Evolutionary conservation across 108 stramenopile genomes (phyloP).

Genomic region (Skeletonema costatum): DNA sequence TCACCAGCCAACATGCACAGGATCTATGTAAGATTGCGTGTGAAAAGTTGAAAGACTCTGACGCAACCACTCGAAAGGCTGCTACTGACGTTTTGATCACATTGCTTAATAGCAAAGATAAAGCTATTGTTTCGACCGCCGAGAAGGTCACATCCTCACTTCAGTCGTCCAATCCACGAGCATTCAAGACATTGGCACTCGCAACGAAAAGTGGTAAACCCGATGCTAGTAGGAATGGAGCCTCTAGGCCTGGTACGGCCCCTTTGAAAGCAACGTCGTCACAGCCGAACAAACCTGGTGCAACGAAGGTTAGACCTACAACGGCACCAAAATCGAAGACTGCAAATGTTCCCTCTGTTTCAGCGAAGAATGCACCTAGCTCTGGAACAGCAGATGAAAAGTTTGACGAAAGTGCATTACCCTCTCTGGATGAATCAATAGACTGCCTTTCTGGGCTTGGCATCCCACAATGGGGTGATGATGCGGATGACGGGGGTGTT

Average conservation of each 20-base stretch:
- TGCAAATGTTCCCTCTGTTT: neutral
- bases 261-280: neutral
- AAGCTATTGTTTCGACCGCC: conserved; percentile 25
- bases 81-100: conserved; percentile 55
- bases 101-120: conserved; percentile 53
- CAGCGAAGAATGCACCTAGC: neutral
- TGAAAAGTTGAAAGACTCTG: conserved; percentile 74
- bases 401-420: conserved; percentile 11
- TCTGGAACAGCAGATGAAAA: conserved; percentile 13
- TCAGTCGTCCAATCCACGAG: conserved; percentile 62
- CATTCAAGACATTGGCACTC: conserved; percentile 63
- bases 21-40: conserved; percentile 46
- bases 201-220: conserved; percentile 2
- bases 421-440: conserved; percentile 60
- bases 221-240: neutral
- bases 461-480: conserved; percentile 75
- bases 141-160: conserved; percentile 44
- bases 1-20: conserved; percentile 44
- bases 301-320: neutral
- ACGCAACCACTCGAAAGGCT: conserved; percentile 72
- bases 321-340: neutral
- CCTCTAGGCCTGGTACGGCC: conserved; percentile 6
- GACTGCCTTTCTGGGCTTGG: conserved; percentile 37
- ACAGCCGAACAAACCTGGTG: neutral
- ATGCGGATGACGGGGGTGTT: conserved; percentile 67